Percentiles rank a stretch among this genome's conserved stretches.
These are phyloP conservation scores for Fusarium sp. DNA, from an alignment of 2,329 filamentous ascomycete genomes.

Conservation along the genomic window DNA sequence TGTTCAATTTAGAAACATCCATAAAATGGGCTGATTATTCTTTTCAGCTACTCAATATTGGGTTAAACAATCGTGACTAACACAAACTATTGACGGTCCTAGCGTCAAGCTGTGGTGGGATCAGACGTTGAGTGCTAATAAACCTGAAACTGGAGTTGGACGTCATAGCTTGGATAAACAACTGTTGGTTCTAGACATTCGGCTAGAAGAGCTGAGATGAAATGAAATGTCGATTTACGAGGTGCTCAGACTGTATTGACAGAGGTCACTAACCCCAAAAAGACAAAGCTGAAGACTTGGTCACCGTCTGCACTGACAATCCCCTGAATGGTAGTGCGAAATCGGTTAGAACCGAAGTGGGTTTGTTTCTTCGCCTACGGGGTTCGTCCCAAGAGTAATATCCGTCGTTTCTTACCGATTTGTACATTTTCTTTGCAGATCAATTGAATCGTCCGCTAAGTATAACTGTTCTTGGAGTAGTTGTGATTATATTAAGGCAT, in stretches of 20 bases:
- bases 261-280: neutral
- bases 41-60: neutral
- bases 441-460: neutral
- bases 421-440: neutral
- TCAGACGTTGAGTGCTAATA: neutral
- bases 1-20: neutral
- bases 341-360: neutral
- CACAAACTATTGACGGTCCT: neutral
- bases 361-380: neutral
- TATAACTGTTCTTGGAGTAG: neutral
- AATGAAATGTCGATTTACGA: neutral
- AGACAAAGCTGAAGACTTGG: neutral
- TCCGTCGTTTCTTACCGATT: neutral
- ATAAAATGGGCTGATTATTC: neutral
- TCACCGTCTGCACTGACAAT: neutral
- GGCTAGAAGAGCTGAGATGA: neutral
- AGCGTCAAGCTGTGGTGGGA: neutral
- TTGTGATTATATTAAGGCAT: neutral
- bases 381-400: neutral
- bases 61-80: neutral
- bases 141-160: neutral
- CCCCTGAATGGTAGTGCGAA: neutral
- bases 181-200: neutral
- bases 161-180: neutral
- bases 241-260: neutral